Base-by-base conservation (phyloP, 371 early-diverging fungal species). In the Cokeromyces recurvatus region DNA sequence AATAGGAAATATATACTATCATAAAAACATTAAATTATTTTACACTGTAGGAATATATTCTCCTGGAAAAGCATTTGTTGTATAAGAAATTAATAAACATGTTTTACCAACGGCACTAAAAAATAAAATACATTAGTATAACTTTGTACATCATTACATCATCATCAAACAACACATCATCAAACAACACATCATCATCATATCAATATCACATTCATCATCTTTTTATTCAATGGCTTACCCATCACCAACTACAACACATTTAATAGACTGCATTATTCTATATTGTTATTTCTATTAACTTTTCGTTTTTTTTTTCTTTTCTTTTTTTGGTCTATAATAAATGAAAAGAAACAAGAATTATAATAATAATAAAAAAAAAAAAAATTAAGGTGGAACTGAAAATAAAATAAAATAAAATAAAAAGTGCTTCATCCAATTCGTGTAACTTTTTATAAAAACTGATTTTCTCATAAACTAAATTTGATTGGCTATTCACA, bases 41-140 rank as follows among this genome's bases (percentile, higher is more conserved):
- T 90, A 94, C 94, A 96, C 97, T 47, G 97, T 96, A 51, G 97
- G 97, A 53, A 95, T 93, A 66, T 95, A 95, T 78, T 94, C 96
- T 39, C 94, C 96, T 25, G 96, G 96, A 79, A 96, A 98, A 20
- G 95, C 95, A 73, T 95, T 95, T 53, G 95, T 93, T 32, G 95
- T 95, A 74, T 96, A 98, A 59, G 85, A 85, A 68, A 95, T 95
- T 49, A 98, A 76, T 32, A 94, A 80, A 68, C 97, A 95, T 11
- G 98, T 95, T 77, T 96, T 96, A 53, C 94, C 96, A 47, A 92
- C 90, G 49, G 92, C 91, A 81, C 89, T 89, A 63, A 15, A 25
- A 27, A 17, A 7, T 34, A 29, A 29, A 8, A 29, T 5, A 29
- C 5, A 29, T 11, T 5, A 29, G 29, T 29, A 8, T 29, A 34